Conservation (phyloP, 306 rosid species). For the Aeschynomene evenia region DNA sequence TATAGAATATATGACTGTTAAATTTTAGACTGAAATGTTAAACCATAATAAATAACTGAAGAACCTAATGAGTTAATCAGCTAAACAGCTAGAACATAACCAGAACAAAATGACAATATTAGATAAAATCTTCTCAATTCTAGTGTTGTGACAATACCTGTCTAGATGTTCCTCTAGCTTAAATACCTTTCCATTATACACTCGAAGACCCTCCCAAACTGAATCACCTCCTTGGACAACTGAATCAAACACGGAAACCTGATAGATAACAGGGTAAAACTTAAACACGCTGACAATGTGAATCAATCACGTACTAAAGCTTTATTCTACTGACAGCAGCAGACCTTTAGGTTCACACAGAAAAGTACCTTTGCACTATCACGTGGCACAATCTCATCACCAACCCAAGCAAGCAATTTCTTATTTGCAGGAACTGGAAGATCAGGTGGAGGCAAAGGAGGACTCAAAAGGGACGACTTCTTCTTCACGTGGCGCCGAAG, state of each 20-base stretch:
- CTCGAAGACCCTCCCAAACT: slow-evolving; percentile 92
- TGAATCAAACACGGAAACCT: slow-evolving; percentile 90
- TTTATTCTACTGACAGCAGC: slow-evolving; percentile 1
- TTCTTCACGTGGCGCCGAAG: slow-evolving; percentile 63
- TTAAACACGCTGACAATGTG: slow-evolving; percentile 31
- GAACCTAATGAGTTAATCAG: not conserved
- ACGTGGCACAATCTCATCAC: slow-evolving; percentile 74
- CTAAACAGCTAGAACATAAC: not conserved
- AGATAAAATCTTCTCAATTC: not conserved
- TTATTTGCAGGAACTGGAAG: slow-evolving; percentile 82
- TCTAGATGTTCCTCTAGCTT: slow-evolving; percentile 89
- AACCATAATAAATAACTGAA: not conserved
- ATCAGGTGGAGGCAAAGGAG: slow-evolving; percentile 65
- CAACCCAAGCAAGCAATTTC: slow-evolving; percentile 88
- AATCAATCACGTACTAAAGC: slow-evolving; percentile 12
- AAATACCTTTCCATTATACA: slow-evolving; percentile 72
- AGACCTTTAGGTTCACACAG: slow-evolving; percentile 6
- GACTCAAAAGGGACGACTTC: slow-evolving; percentile 44
- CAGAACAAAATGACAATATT: not conserved
- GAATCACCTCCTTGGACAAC: slow-evolving; percentile 95
- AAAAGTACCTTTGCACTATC: slow-evolving; percentile 75
- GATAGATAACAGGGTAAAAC: slow-evolving; percentile 28
- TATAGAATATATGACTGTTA: not conserved
- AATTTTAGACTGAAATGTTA: not conserved
- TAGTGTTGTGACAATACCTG: slow-evolving; percentile 48